Conservation (phyloP, 257 asterid species). For the Echites panduratus region DNA sequence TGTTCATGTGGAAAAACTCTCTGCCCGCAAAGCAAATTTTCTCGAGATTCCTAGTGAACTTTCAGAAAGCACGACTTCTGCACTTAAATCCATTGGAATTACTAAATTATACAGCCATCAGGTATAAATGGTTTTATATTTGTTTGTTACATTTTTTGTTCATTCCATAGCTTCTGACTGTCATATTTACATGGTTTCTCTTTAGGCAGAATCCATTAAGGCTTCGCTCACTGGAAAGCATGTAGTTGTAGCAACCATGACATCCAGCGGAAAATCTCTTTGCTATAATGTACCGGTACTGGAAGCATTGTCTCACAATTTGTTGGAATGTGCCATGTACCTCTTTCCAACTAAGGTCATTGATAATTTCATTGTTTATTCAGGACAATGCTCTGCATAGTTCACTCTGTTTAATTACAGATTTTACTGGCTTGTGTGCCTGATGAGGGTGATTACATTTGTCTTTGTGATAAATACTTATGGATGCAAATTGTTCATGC, state of each 20-base stretch:
- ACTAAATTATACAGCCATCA: conserved; percentile 86
- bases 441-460: not conserved
- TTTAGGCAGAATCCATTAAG: conserved; percentile 72
- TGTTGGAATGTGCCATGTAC: conserved; percentile 76
- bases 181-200: conserved; percentile 5
- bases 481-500: conserved; percentile 20
- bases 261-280: conserved; percentile 99
- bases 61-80: conserved; percentile 54
- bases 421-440: not conserved
- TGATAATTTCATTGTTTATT: conserved; percentile 7
- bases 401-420: not conserved
- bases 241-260: conserved; percentile 92
- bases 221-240: conserved; percentile 87
- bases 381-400: not conserved
- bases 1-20: conserved; percentile 76
- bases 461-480: conserved; percentile 7
- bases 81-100: conserved; percentile 61
- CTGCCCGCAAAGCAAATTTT: conserved; percentile 54
- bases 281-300: conserved; percentile 93
- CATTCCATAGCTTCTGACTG: conserved; percentile 9
- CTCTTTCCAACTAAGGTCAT: conserved; percentile 91
- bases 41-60: conserved; percentile 72
- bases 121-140: conserved; percentile 33
- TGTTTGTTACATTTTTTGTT: not conserved
- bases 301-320: conserved; percentile 59